These are phyloP conservation scores for Malus asiatica DNA, from an alignment of 306 rosid species.

Conservation along the genomic window DNA sequence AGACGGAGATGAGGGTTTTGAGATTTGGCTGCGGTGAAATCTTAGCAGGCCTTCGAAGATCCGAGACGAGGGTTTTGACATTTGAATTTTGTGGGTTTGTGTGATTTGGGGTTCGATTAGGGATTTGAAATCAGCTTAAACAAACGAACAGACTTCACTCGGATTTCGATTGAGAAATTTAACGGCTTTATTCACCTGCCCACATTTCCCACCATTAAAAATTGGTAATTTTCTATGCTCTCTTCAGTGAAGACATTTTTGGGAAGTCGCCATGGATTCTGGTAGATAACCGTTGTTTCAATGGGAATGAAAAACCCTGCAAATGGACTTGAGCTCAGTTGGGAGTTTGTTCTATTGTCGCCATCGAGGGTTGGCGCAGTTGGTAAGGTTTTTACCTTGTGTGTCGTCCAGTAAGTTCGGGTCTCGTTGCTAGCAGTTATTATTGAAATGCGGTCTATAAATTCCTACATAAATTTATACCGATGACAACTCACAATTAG, in stretches of 20 bases:
- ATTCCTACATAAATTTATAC: no score
- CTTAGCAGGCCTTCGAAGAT: conserved; percentile 44
- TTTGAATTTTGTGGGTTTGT: not conserved
- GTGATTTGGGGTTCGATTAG: not conserved
- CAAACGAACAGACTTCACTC: not conserved
- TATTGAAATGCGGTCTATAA: fast-evolving
- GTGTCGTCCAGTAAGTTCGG: fast-evolving
- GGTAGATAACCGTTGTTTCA: not conserved
- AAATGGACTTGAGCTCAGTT: not conserved
- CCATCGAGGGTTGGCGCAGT: fast-evolving
- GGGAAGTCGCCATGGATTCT: not conserved
- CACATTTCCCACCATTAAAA: not conserved
- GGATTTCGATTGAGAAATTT: not conserved
- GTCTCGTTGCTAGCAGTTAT: no score
- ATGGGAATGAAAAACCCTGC: not conserved
- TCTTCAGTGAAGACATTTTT: not conserved
- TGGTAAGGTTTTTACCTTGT: no score
- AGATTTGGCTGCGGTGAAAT: conserved; percentile 24
- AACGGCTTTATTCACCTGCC: not conserved
- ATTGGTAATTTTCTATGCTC: not conserved
- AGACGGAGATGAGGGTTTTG: conserved; percentile 14
- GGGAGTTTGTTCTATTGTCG: not conserved
- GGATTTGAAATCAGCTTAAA: not conserved
- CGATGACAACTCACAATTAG: no score
- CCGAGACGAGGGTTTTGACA: conserved; percentile 41